Base-by-base conservation (phyloP, 768 basidiomycete species). In the Russula sp. region DNA sequence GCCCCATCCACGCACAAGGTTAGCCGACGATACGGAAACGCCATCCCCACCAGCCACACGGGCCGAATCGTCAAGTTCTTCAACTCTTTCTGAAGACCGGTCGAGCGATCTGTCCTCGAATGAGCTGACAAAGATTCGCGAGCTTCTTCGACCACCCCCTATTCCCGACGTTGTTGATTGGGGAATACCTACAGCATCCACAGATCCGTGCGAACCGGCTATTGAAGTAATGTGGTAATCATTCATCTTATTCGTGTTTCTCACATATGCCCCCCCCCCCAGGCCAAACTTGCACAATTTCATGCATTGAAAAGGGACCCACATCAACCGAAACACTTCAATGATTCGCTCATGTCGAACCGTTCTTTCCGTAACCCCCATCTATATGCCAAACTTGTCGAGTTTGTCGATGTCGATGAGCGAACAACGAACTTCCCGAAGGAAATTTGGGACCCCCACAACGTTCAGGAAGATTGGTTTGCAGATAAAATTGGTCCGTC, bases 331-430 rank as follows among this genome's bases (percentile, higher is more conserved):
- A 86, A 87, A 69, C 94, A 97, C 74, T 98, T 97, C 78, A 99
- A 98, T 74, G 94, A 97, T 74, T 92, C 92, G 1, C 82, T 99
- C 48, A 92, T 98, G 87, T 84, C 87, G 9, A 92, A 90, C 69
- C 87, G 92, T 50, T 87, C 93, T 5, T 99, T 98, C 76, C 86
- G 94, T 30, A 99, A 99, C 71, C 96, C 96, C 0, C 92, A 97
- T 71, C 83, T 98, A n/a, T 97, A 96, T 75, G 80, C 91, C 14
- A 94, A 94, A 70, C 84, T 99, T 2, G 95, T 99, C 66, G 92
- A 97, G 72, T 97, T 95, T 72, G 87, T 97, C 18, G 89, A 90
- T 63, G 89, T 95, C 18, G 88, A 96, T 71, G 96, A 98, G 74
- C 83, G 87, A 18, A 78, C 84, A n/a, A 89, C 88, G 2, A 91